Conservation (phyloP, 2,329 filamentous ascomycete genomes). For the Botrytis elliptica region DNA sequence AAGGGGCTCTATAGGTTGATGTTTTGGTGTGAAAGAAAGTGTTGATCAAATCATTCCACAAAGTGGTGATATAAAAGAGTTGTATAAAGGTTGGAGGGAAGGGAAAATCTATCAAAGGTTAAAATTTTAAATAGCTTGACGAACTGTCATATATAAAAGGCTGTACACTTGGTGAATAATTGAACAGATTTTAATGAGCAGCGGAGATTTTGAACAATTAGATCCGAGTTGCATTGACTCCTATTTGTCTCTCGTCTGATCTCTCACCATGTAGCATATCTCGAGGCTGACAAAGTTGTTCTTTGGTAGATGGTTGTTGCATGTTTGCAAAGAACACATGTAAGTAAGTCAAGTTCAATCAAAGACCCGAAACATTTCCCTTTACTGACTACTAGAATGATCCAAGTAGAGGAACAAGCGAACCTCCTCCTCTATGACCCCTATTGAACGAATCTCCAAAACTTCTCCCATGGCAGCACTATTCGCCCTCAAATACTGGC, state of each 20-base stretch:
- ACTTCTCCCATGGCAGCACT: background rate
- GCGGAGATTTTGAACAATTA: background rate
- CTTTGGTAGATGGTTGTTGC: background rate
- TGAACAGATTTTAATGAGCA: background rate
- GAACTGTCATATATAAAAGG: background rate
- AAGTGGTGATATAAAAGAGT: background rate
- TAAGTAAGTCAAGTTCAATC: background rate
- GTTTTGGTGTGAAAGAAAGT: background rate
- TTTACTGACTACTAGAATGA: background rate
- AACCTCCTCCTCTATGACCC: background rate
- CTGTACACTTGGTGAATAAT: background rate
- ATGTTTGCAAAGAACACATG: background rate
- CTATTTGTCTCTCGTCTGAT: slow-evolving; percentile 8
- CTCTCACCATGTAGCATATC: background rate
- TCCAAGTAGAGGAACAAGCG: background rate
- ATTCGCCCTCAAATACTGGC: fast-evolving
- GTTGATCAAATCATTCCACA: background rate
- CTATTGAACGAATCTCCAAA: background rate
- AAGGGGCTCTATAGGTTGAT: no score
- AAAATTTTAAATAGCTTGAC: background rate
- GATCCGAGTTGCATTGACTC: background rate
- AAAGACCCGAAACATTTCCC: background rate
- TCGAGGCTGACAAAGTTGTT: background rate
- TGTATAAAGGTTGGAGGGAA: background rate
- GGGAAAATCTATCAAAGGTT: background rate